Conservation (phyloP, 108 stramenopile species). For the Skeletonema menzelii region DNA sequence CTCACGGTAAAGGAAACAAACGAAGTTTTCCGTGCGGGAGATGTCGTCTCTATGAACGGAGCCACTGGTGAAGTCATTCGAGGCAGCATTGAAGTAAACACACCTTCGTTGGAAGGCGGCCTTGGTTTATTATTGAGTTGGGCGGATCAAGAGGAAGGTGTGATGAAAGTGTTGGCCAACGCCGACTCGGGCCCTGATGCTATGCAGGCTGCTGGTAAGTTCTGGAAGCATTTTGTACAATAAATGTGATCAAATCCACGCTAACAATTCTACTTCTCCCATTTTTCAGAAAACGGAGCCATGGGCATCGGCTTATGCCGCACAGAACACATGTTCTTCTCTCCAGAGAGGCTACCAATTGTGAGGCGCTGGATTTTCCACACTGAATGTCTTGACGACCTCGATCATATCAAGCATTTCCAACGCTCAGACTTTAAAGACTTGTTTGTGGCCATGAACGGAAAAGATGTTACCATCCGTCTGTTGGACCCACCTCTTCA, state of each 20-base stretch:
- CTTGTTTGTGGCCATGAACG: conserved; percentile 74
- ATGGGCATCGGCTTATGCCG: conserved; percentile 83
- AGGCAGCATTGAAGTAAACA: conserved; percentile 47
- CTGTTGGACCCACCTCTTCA: conserved; percentile 88
- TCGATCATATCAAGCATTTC: conserved; percentile 61
- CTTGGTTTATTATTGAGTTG: conserved; percentile 64
- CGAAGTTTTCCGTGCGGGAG: conserved; percentile 66
- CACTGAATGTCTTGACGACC: conserved; percentile 53
- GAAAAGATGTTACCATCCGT: conserved; percentile 76
- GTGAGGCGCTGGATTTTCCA: conserved; percentile 85
- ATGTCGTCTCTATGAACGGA: conserved; percentile 80
- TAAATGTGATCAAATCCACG: not conserved
- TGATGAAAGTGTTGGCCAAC: conserved; percentile 76
- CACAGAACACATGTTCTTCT: conserved; percentile 91
- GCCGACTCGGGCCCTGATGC: conserved; percentile 86
- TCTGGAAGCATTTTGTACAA: not conserved
- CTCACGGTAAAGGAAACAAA: conserved; percentile 57
- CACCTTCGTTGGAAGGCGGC: conserved; percentile 47
- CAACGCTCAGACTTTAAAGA: conserved; percentile 70
- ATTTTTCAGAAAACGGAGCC: conserved; percentile 55
- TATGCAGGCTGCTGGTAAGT: conserved; percentile 48
- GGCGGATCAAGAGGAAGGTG: conserved; percentile 61
- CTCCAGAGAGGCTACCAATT: conserved; percentile 67
- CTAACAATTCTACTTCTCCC: not conserved
- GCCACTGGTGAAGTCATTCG: conserved; percentile 77